Evolutionary conservation across 257 asterid species (phyloP).

Genomic region (Schizonepeta tenuifolia): DNA sequence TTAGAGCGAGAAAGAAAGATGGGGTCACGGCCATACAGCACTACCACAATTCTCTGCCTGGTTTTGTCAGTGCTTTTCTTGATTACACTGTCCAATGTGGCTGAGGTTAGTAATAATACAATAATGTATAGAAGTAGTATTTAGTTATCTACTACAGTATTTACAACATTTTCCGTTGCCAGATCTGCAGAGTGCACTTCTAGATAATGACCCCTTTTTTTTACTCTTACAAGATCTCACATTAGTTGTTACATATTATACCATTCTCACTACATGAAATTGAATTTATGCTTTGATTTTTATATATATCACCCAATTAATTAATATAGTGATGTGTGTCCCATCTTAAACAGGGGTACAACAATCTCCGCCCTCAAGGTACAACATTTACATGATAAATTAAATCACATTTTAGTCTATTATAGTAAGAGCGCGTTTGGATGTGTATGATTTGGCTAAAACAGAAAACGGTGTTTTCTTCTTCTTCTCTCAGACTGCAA

Average conservation of each 20-base stretch:
- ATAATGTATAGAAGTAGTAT: too few species aligned
- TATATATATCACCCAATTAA: too few species aligned
- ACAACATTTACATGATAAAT: neutral
- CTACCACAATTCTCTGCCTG: conserved; percentile 19
- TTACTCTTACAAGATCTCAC: too few species aligned
- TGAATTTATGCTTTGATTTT: neutral
- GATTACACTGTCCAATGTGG: conserved; percentile 39
- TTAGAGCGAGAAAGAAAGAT: conserved; percentile 11
- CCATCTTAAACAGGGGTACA: conserved; percentile 32
- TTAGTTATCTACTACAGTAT: neutral
- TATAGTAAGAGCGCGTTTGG: neutral
- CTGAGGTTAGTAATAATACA: conserved; percentile 33
- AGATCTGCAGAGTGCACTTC: too few species aligned
- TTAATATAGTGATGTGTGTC: neutral
- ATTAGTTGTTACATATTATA: too few species aligned
- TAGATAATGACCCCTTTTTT: too few species aligned
- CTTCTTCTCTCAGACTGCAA: conserved; percentile 37
- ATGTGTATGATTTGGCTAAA: neutral
- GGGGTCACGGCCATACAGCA: conserved; percentile 30
- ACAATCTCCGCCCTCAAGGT: conserved; percentile 37
- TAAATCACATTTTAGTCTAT: neutral
- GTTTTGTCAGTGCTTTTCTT: conserved; percentile 32
- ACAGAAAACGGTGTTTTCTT: neutral
- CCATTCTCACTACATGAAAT: neutral
- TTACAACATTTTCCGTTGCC: too few species aligned